Evolutionary conservation across 768 basidiomycete species (phyloP).

Genomic region (Serendipita indica): DNA sequence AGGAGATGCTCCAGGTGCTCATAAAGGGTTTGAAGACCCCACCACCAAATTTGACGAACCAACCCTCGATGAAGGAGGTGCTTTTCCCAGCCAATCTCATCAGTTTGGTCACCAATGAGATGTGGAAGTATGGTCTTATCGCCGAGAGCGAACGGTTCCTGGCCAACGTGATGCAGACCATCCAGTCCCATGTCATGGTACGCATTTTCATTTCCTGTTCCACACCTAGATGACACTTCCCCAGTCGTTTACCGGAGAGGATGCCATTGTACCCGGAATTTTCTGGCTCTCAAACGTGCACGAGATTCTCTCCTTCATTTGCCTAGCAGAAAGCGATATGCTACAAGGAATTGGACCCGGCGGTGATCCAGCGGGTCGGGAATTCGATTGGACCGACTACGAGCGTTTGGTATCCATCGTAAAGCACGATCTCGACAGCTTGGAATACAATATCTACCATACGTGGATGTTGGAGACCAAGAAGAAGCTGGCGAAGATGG

Average conservation of each 20-base stretch:
- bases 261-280: slow-evolving; percentile 89
- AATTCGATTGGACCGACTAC: slow-evolving; percentile 95
- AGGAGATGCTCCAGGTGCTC: slow-evolving; percentile 82
- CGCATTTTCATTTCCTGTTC: slow-evolving; percentile 21
- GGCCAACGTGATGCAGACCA: slow-evolving; percentile 96
- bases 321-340: slow-evolving; percentile 98
- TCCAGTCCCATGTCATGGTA: slow-evolving; percentile 97
- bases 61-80: slow-evolving; percentile 92
- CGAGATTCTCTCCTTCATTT: slow-evolving; percentile 97
- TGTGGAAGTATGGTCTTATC: slow-evolving; percentile 99
- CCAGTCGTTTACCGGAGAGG: slow-evolving; percentile 83
- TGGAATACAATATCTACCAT: slow-evolving; percentile 99
- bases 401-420: slow-evolving; percentile 95
- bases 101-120: slow-evolving; percentile 95
- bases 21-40: slow-evolving; percentile 89
- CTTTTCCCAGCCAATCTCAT: slow-evolving; percentile 98
- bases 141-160: slow-evolving; percentile 94
- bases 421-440: slow-evolving; percentile 93
- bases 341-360: slow-evolving; percentile 94
- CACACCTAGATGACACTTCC: slow-evolving; percentile 11
- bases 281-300: slow-evolving; percentile 99
- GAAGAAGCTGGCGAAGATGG: slow-evolving; percentile 92
- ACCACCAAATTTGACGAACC: slow-evolving; percentile 73
- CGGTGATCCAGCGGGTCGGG: slow-evolving; percentile 77
- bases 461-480: slow-evolving; percentile 99